Conservation (phyloP, 225 moss, liverwort and hornwort genomes). For the Ulota crispa region DNA sequence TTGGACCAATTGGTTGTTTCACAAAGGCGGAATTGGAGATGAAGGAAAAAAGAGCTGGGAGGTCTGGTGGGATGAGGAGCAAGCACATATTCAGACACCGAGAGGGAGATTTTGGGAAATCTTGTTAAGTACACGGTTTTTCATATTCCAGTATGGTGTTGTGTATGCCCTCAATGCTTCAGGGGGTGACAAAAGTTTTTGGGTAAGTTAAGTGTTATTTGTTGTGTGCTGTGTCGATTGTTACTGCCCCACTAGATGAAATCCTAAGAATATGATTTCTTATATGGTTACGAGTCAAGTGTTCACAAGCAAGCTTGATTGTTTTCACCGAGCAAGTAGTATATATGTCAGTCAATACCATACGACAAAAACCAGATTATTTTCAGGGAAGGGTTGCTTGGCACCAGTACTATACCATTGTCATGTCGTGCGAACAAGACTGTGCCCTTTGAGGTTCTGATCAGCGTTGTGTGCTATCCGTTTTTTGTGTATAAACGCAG, state of each 20-base stretch:
- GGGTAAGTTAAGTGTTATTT: constrained; percentile 31
- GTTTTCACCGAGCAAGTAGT: neutral
- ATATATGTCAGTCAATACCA: neutral
- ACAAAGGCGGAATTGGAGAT: constrained; percentile 94
- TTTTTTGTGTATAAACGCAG: constrained; percentile 28
- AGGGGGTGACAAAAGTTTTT: constrained; percentile 40
- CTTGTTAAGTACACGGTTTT: constrained; percentile 51
- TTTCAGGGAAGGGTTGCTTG: neutral
- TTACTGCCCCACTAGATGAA: neutral
- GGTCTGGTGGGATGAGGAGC: constrained; percentile 89
- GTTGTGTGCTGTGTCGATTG: neutral
- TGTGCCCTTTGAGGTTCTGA: neutral
- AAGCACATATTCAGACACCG: constrained; percentile 53
- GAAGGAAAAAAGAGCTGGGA: constrained; percentile 98
- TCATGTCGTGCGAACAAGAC: neutral
- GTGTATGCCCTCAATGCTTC: constrained; percentile 51
- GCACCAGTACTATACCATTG: neutral
- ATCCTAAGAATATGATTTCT: neutral
- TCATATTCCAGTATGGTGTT: constrained; percentile 67
- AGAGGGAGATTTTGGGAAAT: constrained; percentile 63
- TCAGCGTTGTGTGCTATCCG: neutral
- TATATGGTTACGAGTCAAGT: neutral
- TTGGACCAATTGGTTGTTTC: constrained; percentile 98
- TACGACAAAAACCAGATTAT: neutral
- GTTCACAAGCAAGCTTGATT: neutral